Evolutionary conservation across 2,329 filamentous ascomycete genomes (phyloP), one percentile per base, ranked within the genome.

Genomic region (Ophiognomonia clavigignenti-juglandacearum): DNA sequence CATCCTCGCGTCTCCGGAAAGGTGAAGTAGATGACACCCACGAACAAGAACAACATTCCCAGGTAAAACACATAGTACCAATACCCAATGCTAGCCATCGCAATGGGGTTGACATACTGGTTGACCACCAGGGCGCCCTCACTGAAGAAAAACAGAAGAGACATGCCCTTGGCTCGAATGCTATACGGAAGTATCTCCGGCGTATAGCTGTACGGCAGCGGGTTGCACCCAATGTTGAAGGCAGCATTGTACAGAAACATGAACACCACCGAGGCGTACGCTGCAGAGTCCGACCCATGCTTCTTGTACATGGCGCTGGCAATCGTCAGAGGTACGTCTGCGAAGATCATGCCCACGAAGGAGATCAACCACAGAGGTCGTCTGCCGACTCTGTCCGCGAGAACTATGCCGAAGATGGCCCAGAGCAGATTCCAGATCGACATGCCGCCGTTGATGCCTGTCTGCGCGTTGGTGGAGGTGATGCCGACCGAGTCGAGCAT

Each of bases 71-170:
- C 27, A 16, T 36, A 45, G 44, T 64, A 66, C 31, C 53, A 60
- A 62, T 64, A 66, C 3, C 41, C 49, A 29, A 66, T 59, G 0
- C 46, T 53, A 0, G 54, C 52, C 22, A 66, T 56, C 1, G 62
- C 63, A 9, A 66, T 57, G 1, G 64, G 63, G 37, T 64, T 65
- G 32, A 64, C 60, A 39, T 62, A 65, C 48, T 63, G 60, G 32
- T 64, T 64, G 48, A 66, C 63, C 37, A 29, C 57, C 22, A 50
- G 37, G 16, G 35, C 23, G 16, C 14, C 34, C 9, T 39, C 16
- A 18, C 22, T 20, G 6, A 20, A 22, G 16, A 45, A 31, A 10
- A 39, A 10, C 16, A 22, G 34, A 11, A 45, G 20, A 13, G 43
- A 34, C 22, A 39, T 22, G 7, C 43, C 43, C 22, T 37, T 37